Evolutionary conservation across 202 grass and related monocot genomes (phyloP).

Genomic region (Hordeum pubiflorum): DNA sequence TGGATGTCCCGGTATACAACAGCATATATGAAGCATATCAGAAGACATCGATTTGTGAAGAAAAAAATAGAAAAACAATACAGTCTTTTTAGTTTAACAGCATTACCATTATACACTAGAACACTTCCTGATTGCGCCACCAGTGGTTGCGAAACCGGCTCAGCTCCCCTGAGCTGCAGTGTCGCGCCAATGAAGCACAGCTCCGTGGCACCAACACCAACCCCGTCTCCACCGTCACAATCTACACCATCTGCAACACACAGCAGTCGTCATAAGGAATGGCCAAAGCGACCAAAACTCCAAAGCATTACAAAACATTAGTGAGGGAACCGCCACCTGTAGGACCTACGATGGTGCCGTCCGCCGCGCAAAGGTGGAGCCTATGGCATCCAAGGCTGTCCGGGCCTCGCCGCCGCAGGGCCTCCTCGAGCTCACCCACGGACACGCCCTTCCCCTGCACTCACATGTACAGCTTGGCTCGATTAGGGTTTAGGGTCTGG

Average conservation of each 20-base stretch:
- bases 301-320: not conserved
- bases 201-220: constrained; percentile 12
- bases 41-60: not conserved
- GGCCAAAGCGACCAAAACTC: not conserved
- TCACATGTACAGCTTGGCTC: not conserved
- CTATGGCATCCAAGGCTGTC: constrained; percentile 50
- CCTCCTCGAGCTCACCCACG: constrained; percentile 57
- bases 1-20: not conserved
- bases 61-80: not conserved
- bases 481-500: constrained; percentile 3
- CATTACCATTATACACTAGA: constrained; percentile 83
- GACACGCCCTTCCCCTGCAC: constrained; percentile 30
- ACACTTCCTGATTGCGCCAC: constrained; percentile 50
- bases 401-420: constrained; percentile 54
- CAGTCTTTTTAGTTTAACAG: not conserved
- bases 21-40: not conserved
- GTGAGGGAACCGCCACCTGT: not conserved
- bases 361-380: constrained; percentile 28
- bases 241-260: not conserved
- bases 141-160: constrained; percentile 50
- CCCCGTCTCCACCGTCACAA: not conserved
- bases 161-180: constrained; percentile 69
- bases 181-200: constrained; percentile 62
- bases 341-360: constrained; percentile 17
- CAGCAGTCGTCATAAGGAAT: not conserved